Evolutionary conservation across 1,139 yeast species (phyloP).

Genomic region (Chernovozyma aurita): DNA sequence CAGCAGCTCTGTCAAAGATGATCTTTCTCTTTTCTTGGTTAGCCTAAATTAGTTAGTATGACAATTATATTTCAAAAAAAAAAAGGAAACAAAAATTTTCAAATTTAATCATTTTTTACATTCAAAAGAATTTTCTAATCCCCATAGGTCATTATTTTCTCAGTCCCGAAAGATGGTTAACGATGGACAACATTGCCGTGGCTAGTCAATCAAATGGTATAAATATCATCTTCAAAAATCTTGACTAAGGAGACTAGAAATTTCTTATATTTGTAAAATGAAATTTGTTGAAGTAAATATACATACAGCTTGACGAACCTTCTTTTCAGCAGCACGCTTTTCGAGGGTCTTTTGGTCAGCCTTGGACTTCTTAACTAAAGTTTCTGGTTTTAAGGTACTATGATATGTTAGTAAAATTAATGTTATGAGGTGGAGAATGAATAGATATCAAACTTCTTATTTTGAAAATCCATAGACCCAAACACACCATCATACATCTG

Average conservation of each 20-base stretch:
- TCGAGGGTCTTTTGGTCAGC: conserved; percentile 84
- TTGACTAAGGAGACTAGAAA: neutral
- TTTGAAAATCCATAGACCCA: no score
- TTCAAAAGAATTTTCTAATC: no score
- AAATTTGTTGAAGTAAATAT: conserved; percentile 16
- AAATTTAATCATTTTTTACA: no score
- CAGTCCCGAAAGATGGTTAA: conserved; percentile 99
- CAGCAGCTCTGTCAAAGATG: conserved; percentile 96
- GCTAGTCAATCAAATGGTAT: conserved; percentile 69
- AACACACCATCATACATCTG: conserved; percentile 2
- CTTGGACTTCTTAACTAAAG: conserved; percentile 92
- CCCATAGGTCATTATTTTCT: conserved; percentile 30
- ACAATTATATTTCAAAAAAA: no score
- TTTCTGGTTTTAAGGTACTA: conserved; percentile 75
- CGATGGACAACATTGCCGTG: conserved; percentile 86
- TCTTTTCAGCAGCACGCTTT: conserved; percentile 84
- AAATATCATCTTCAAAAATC: conserved; percentile 59
- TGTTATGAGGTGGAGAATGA: no score
- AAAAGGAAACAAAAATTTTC: neutral
- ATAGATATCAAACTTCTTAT: no score
- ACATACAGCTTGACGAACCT: conserved; percentile 88
- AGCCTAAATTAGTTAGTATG: conserved; percentile 53
- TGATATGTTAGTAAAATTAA: conserved; percentile 29
- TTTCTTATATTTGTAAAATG: neutral
- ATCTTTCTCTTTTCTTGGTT: conserved; percentile 91